These are phyloP conservation scores for Botrytis byssoidea DNA, from an alignment of 2,329 filamentous ascomycete genomes.

Conservation along the genomic window DNA sequence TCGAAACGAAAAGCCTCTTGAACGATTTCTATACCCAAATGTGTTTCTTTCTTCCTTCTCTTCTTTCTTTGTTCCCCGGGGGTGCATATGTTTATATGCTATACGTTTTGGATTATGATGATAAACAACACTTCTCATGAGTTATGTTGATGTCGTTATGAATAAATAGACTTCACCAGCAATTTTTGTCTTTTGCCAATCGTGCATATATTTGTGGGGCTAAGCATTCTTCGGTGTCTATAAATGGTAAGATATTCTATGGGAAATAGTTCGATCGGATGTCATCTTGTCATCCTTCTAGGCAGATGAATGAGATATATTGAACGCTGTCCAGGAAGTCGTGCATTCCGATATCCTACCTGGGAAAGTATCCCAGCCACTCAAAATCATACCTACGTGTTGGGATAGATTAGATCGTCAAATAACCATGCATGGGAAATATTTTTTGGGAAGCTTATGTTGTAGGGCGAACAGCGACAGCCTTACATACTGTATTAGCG, in stretches of 20 bases:
- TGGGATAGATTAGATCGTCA: not conserved
- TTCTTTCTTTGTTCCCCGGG: not conserved
- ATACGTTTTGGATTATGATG: not conserved
- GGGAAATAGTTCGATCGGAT: not conserved
- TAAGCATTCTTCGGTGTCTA: conserved; percentile 2
- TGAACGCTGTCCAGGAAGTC: not conserved
- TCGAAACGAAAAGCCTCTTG: not conserved
- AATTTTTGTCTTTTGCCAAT: not conserved
- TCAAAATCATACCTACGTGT: not conserved
- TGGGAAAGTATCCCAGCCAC: not conserved
- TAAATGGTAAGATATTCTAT: not conserved
- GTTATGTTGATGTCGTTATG: not conserved
- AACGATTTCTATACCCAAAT: conserved; percentile 8
- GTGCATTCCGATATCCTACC: not conserved
- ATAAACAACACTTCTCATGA: not conserved
- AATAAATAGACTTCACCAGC: not conserved
- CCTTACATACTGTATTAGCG: not conserved
- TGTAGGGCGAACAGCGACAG: not conserved
- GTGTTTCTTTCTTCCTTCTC: not conserved
- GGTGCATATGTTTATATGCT: not conserved
- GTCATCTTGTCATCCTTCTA: not conserved
- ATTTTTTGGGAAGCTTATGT: not conserved
- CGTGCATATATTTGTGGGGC: not conserved
- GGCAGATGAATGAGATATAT: not conserved
- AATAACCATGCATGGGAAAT: not conserved